Base-by-base conservation (phyloP, 176 grass and related monocot species). In the Poa pratensis region DNA sequence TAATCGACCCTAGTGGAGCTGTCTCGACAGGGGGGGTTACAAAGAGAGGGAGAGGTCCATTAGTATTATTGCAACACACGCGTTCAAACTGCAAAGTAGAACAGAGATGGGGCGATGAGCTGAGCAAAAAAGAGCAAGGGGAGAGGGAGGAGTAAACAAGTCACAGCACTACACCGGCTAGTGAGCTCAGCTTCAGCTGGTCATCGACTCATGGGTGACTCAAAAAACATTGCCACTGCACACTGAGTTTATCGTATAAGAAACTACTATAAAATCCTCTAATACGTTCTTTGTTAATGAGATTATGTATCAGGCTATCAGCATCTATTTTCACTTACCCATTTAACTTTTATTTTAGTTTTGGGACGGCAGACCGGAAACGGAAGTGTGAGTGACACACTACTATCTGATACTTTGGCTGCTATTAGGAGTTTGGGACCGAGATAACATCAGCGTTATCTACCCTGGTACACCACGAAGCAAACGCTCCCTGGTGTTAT, bases 321-420 rank as follows among this genome's bases (percentile, higher is more conserved):
- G 6, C 55, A 17, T 64, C 18, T 5, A 9, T 67, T 11, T 69
- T 49, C 22, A 24, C 75, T 88, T 51, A 82, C 60, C 22, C 8
- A 3, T 85, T 69, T 28, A 59, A 39, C 9, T 83, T 93, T 88
- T 72, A 73, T 17, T 90, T 53, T 75, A 98, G 96, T 94, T 78
- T 80, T 98, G 92, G 96, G 91, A 50, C 95, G 96, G 96, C 96
- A 95, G 75, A 91, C 87, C 77, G 92, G 79, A 86, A 91, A 92
- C 24, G 96, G 90, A 72, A 92, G 84, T 15, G 91, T 84, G 52
- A 85, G 90, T 86, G 93, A 94, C 64, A 96, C 43, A 14, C 69
- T 94, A 80, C n/a, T 98, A 80, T 88, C 93, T 89, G 91, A 86
- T 72, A 98, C 91, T 68, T 89, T 98, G 96, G 86, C 90, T 81